Conservation (phyloP, 2,329 filamentous ascomycete species). For the Hypoxylon sp. region DNA sequence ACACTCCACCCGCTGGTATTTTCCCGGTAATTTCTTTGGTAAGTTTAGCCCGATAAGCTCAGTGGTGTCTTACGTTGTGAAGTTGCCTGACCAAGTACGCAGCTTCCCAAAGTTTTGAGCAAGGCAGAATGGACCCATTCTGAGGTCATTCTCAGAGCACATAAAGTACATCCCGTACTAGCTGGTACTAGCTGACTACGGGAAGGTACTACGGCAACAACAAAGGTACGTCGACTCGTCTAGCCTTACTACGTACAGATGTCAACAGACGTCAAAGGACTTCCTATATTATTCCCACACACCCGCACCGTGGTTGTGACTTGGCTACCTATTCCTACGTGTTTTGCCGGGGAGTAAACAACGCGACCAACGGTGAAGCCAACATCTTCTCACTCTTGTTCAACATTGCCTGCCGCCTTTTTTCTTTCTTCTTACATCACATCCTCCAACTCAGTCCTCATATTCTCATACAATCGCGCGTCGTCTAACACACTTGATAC, state of each 20-base stretch:
- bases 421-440: neutral
- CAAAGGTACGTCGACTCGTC: neutral
- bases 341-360: neutral
- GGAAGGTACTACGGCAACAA: neutral
- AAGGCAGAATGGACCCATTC: neutral
- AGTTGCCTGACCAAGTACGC: neutral
- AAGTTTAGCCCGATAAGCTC: neutral
- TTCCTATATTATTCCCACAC: neutral
- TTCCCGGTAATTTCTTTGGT: neutral
- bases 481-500: neutral
- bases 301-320: neutral
- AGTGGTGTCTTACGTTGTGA: neutral
- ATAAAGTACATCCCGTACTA: neutral
- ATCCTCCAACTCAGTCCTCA: neutral
- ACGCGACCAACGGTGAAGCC: neutral
- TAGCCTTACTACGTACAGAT: too few relatives aligned
- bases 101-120: neutral
- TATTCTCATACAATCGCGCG: neutral
- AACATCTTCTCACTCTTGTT: neutral
- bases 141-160: conserved; percentile 7
- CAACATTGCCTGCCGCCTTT: too few relatives aligned
- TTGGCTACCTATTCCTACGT: neutral
- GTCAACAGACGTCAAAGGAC: too few relatives aligned
- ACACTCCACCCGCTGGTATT: neutral
- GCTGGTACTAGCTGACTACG: neutral